Percentiles rank a stretch among this genome's conserved stretches.
Conservation (phyloP, 2,329 filamentous ascomycete species). For the Dryadomyces quercivorus region DNA sequence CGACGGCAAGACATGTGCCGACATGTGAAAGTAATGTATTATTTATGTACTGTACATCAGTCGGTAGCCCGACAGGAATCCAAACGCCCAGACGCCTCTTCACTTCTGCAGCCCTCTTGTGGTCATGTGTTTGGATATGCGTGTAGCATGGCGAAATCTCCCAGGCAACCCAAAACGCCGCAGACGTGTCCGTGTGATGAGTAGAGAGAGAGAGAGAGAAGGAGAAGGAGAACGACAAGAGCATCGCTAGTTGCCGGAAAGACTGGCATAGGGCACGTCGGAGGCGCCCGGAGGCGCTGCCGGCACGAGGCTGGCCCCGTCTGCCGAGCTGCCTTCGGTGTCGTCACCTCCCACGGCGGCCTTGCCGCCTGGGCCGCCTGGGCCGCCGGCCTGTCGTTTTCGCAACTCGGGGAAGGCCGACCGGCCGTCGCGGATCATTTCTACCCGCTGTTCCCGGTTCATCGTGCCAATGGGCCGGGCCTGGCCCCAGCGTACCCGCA, state of each 20-base stretch:
- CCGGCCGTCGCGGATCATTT: slow-evolving; percentile 70
- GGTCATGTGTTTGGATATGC: neutral
- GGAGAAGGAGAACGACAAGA: too few species aligned
- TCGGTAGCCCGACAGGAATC: neutral
- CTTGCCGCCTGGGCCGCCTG: slow-evolving; percentile 7
- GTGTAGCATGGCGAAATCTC: neutral
- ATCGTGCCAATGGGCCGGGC: slow-evolving; percentile 86
- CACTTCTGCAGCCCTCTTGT: neutral
- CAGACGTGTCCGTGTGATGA: too few species aligned
- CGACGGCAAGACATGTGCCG: slow-evolving; percentile 20
- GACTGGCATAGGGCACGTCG: slow-evolving; percentile 73
- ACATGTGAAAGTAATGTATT: slow-evolving; percentile 10
- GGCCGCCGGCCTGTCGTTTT: slow-evolving; percentile 19
- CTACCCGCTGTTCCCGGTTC: slow-evolving; percentile 71
- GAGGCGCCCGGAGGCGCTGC: slow-evolving; percentile 69
- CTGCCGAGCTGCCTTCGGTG: slow-evolving; percentile 14
- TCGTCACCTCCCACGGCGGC: neutral
- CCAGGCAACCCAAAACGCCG: too few species aligned
- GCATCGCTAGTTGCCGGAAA: slow-evolving; percentile 45
- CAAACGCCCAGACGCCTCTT: neutral
- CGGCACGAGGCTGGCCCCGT: slow-evolving; percentile 31
- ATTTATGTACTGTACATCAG: neutral
- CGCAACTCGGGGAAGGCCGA: slow-evolving; percentile 36
- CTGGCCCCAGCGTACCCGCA: slow-evolving; percentile 84
- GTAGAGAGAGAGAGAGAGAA: too few species aligned